Conservation (phyloP, 768 basidiomycete species). For the Podaxis sp. region DNA sequence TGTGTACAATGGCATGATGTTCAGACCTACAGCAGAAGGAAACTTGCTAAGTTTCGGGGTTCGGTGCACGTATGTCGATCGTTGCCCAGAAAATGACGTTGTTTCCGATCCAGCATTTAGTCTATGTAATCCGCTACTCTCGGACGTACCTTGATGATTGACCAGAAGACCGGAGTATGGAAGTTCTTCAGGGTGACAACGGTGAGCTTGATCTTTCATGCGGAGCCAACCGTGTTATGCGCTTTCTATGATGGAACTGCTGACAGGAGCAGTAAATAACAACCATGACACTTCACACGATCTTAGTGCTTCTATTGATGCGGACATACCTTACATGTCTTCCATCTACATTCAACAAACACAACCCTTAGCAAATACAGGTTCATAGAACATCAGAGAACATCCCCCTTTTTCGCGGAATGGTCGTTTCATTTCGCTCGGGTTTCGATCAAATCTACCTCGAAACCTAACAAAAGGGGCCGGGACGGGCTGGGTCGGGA, state of each 20-base stretch:
- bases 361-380: not conserved
- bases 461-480: not conserved
- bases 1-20: constrained; percentile 11
- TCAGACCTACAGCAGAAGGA: constrained; percentile 2
- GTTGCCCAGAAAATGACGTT: not conserved
- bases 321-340: not conserved
- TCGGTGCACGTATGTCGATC: constrained; percentile 8
- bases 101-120: constrained; percentile 9
- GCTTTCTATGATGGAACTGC: not conserved
- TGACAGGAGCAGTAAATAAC: not conserved
- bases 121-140: not conserved
- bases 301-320: not conserved
- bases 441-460: not conserved
- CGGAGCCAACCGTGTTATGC: not conserved
- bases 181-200: not conserved
- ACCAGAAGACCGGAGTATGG: constrained; percentile 2
- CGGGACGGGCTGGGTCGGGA: not conserved
- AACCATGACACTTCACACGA: not conserved
- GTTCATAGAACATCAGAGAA: not conserved
- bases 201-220: constrained; percentile 2
- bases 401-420: not conserved
- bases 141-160: not conserved
- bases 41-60: constrained; percentile 1
- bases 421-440: not conserved
- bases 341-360: not conserved